phyloP scores from a whole-genome alignment of 306 rosid genomes.

The Abrus pulchellus region DNA sequence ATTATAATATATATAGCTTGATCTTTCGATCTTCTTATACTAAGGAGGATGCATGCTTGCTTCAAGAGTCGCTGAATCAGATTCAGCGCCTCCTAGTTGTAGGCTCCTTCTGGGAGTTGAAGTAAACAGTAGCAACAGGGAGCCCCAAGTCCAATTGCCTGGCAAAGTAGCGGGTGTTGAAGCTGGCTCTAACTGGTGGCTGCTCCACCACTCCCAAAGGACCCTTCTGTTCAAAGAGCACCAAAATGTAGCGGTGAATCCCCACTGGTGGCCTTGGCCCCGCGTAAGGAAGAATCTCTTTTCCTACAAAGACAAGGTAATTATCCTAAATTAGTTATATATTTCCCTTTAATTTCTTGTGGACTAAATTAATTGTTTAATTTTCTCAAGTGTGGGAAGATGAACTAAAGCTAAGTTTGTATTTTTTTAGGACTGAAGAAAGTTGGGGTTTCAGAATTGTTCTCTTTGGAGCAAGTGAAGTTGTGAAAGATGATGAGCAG shows the following conservation, averaged over 20 bases:
- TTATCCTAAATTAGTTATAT: no score
- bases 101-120: constrained; percentile 90
- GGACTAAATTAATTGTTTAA: no score
- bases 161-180: constrained; percentile 82
- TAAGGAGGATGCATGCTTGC: background rate
- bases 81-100: constrained; percentile 62
- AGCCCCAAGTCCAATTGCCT: constrained; percentile 70
- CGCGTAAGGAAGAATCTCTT: constrained; percentile 71
- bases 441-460: background rate
- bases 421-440: background rate
- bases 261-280: constrained; percentile 89
- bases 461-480: constrained; percentile 2
- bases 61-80: background rate
- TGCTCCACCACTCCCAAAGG: constrained; percentile 69
- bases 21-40: no score
- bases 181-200: constrained; percentile 64
- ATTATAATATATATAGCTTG: no score
- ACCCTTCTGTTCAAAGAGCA: constrained; percentile 72
- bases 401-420: no score
- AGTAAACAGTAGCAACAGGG: constrained; percentile 84
- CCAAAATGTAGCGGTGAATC: constrained; percentile 79
- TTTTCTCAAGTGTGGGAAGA: no score
- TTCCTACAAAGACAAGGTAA: constrained; percentile 55
- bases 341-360: no score
- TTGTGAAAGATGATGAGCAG: background rate